Percentiles rank a stretch among this genome's conserved stretches.
Conservation (phyloP, 768 basidiomycete species). For the Lactarius indigo region DNA sequence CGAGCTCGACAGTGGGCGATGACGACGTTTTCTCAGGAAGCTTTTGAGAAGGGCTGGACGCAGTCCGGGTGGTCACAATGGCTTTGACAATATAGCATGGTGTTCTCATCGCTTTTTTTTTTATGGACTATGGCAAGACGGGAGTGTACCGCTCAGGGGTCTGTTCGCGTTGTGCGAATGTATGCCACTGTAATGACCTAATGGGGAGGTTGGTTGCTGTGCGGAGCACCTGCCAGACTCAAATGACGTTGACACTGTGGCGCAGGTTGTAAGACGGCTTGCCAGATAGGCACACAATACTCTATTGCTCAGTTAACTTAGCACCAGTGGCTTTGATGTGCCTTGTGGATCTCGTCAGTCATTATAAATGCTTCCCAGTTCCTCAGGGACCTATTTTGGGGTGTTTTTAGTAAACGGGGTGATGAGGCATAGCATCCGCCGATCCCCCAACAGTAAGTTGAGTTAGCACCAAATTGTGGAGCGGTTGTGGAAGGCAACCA, state of each 20-base stretch:
- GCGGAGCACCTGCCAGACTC: neutral
- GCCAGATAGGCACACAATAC: neutral
- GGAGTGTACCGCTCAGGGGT: neutral
- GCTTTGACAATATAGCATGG: slow-evolving; percentile 20
- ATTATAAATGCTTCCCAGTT: neutral
- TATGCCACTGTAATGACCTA: neutral
- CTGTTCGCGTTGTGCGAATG: neutral
- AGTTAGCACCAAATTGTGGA: neutral
- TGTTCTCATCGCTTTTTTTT: neutral
- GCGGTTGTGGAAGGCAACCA: neutral
- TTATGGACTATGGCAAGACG: neutral
- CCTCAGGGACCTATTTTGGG: neutral
- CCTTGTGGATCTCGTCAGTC: neutral
- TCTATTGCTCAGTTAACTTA: neutral
- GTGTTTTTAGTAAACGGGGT: neutral
- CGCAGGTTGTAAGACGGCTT: neutral
- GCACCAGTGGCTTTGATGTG: neutral
- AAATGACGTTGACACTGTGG: neutral
- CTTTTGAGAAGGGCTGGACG: slow-evolving; percentile 77
- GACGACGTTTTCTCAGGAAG: slow-evolving; percentile 68
- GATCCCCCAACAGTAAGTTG: neutral
- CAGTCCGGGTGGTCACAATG: slow-evolving; percentile 52
- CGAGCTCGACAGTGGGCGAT: slow-evolving; percentile 71
- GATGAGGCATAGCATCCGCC: neutral
- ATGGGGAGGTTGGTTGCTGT: neutral